Base-by-base conservation (phyloP, 345 rosid species). In the Euphorbia peplus region DNA sequence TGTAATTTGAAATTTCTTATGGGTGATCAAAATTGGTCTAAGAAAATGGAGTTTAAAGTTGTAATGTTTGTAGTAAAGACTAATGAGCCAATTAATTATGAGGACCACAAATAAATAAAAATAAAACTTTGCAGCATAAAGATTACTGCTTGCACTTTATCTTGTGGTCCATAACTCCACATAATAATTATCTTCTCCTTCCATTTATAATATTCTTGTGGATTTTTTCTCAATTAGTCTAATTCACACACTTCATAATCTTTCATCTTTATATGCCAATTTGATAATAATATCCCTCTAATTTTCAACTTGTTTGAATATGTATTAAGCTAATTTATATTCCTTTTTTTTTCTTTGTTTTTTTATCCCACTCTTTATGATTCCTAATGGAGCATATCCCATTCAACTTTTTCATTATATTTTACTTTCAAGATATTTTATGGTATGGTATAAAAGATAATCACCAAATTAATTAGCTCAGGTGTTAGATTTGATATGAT, bases 151-250 rank as follows among this genome's bases (percentile, higher is more conserved):
- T 56, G 46, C 70, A 65, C 79, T 82, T 76, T 73, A 29, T 19
- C 16, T 19, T 32, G 77, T 68, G 83, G 85, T 82, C 85, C 85
- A 74, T n/a, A 64, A 72, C 37, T 82, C 85, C 85, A 74, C 28
- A 72, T 37, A 69, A 66, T 72, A 74, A 75, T 74, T n/a, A 37
- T 65, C 32, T 64, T 59, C 66, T 68, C 26, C 16, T 14, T 44
- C 25, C 60, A 44, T 50, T 50, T 18, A 26, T 76, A 46, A 61
- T 63, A 39, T 61, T 68, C 71, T 59, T 39, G 5, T 51, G 1
- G 24, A 11, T 11, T 60, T 62, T 39, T 63, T 63, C 8, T 39
- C 6, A 19, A 3, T 56, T 21, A 67, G 39, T 22, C n/a, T n/a
- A n/a, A 8, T 67, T 47, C 24, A 0, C 44, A 15, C 32, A 56